Evolutionary conservation across 2,329 filamentous ascomycete species (phyloP).

Genomic region (Fusarium chaquense): DNA sequence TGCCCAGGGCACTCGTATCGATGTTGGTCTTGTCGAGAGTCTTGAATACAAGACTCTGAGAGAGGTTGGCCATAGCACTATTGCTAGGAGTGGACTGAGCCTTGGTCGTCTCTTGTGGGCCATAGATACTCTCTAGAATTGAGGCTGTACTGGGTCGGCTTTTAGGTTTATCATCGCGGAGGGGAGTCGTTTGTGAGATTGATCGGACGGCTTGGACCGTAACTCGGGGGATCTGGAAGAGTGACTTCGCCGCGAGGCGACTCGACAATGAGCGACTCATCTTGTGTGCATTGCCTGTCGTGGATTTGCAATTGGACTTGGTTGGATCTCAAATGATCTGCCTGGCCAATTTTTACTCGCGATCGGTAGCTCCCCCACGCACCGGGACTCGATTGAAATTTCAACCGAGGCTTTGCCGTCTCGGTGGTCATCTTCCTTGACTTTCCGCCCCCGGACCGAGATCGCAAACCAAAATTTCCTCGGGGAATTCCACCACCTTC

Average conservation of each 20-base stretch:
- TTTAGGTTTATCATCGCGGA: constrained; percentile 47
- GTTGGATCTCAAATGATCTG: constrained; percentile 29
- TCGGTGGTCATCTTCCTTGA: constrained; percentile 50
- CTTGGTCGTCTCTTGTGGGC: constrained; percentile 40
- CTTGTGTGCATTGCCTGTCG: constrained; percentile 49
- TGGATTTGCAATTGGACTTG: constrained; percentile 22
- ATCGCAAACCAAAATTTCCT: constrained; percentile 57
- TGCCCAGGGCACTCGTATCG: constrained; percentile 51
- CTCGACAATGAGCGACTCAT: constrained; percentile 61
- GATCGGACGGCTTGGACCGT: constrained; percentile 47
- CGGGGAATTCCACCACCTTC: constrained; percentile 49
- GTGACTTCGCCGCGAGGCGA: constrained; percentile 58
- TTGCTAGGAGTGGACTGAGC: constrained; percentile 42
- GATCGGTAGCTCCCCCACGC: constrained; percentile 21
- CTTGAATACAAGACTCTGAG: constrained; percentile 57
- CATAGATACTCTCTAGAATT: constrained; percentile 53
- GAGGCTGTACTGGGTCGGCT: constrained; percentile 47
- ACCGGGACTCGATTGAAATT: constrained; percentile 11
- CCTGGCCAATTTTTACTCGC: constrained; percentile 47
- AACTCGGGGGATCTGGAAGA: constrained; percentile 48
- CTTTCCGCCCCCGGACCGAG: constrained; percentile 52
- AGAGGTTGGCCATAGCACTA: constrained; percentile 51
- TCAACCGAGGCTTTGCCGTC: constrained; percentile 53
- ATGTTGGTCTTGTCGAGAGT: constrained; percentile 51
- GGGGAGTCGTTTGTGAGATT: constrained; percentile 57